Conservation (phyloP, 2,329 filamentous ascomycete species). For the Penicillium sp. region DNA sequence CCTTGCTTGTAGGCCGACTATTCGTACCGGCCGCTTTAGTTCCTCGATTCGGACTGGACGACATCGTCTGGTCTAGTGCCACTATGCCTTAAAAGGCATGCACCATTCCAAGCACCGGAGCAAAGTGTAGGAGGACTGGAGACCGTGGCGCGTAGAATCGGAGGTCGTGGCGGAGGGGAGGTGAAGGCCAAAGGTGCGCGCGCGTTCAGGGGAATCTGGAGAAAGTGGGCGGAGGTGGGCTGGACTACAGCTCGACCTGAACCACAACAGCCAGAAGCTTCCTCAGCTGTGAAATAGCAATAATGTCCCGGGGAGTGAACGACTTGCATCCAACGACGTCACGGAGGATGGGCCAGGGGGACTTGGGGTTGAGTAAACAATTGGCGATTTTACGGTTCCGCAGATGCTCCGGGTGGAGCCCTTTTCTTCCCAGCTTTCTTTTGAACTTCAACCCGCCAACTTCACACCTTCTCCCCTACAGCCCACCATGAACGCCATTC, state of each 20-base stretch:
- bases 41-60: conserved; percentile 46
- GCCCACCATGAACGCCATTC: conserved; percentile 84
- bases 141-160: conserved; percentile 21
- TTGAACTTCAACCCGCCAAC: conserved; percentile 12
- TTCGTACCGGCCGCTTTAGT: conserved; percentile 40
- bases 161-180: conserved; percentile 30
- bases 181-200: conserved; percentile 21
- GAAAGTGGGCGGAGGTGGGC: conserved; percentile 17
- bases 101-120: conserved; percentile 41
- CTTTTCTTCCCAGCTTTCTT: conserved; percentile 19
- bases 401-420: conserved; percentile 32
- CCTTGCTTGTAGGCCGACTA: conserved; percentile 61
- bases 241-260: conserved; percentile 1
- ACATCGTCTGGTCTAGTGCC: conserved; percentile 47
- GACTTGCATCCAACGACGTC: conserved; percentile 18
- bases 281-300: background rate
- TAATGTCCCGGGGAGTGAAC: background rate
- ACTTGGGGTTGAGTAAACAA: conserved; percentile 33
- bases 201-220: conserved; percentile 42
- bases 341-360: conserved; percentile 26
- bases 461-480: conserved; percentile 10
- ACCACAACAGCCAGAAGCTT: background rate
- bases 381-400: conserved; percentile 36
- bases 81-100: conserved; percentile 42
- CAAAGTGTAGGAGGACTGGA: conserved; percentile 15